Base-by-base conservation (phyloP, 2,329 filamentous ascomycete species). In the Aspergillus texensis region DNA sequence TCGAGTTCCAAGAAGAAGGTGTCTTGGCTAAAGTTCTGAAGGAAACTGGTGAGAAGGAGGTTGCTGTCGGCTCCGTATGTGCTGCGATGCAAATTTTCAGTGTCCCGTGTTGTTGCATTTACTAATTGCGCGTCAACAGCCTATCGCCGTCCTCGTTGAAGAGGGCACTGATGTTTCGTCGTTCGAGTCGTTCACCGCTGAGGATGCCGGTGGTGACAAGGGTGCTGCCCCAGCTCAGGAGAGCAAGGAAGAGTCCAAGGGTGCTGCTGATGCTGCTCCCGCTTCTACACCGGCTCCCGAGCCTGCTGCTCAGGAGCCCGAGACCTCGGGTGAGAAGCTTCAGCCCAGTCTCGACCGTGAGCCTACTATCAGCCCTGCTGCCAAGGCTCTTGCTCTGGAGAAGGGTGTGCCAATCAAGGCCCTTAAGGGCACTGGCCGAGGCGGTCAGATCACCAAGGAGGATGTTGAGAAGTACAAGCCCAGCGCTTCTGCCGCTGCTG, bases 1-100 rank as follows among this genome's bases (percentile, higher is more conserved):
- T 99, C 79, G 95, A 99, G 82, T 98, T 96, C 83, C 95, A 99
- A 82, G 95, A 99, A 76, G 95, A 98, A 79, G 95, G 94, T 84
- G 87, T 96, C 65, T 86, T 99, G 71, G 94, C 95, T 75, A 97
- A 97, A 87, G 87, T 98, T 68, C 85, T 99, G 76, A 95, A 93
- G 84, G 91, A 97, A 53, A 90, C 91, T 65, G 96, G 96, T 70
- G 91, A 90, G 81, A 99, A 98, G 86, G 95, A 99, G 79, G 84
- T 99, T 67, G 80, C 94, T 34, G 93, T 99, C 74, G 95, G 95
- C 79, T 95, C 91, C 81, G 95, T 99, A 88, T 84, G 93, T 88
- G 59, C 73, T 67, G 58, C 63, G 65, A 45, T 26, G 32, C 67
- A 65, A 63, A 67, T 45, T 56, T 16, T 66, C 66, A 63, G 60